Evolutionary conservation across 257 asterid species (phyloP).

Genomic region (Sherardia arvensis): DNA sequence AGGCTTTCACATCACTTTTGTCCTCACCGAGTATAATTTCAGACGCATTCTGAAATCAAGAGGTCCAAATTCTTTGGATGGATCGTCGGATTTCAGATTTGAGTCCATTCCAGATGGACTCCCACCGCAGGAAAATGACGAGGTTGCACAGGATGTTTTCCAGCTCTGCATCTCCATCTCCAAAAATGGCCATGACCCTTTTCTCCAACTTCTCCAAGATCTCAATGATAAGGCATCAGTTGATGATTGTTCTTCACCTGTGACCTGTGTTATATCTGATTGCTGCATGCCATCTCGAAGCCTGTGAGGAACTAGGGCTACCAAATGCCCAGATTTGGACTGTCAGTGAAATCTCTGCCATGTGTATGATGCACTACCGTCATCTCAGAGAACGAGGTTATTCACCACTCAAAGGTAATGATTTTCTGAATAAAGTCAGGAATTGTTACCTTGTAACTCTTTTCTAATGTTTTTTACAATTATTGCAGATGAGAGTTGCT

Average conservation of each 20-base stretch:
- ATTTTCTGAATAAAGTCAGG: no score
- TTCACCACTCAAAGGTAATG: conserved; percentile 11
- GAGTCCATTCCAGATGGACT: conserved; percentile 18
- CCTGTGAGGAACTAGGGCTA: conserved; percentile 7
- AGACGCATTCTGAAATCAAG: conserved; percentile 5
- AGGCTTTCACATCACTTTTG: conserved; percentile 21
- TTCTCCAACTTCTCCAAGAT: conserved; percentile 3
- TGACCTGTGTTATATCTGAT: conserved; percentile 14
- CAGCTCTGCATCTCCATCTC: background rate
- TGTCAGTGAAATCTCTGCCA: background rate
- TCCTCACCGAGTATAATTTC: conserved; percentile 18
- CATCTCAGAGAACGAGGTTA: conserved; percentile 9
- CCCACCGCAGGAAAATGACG: background rate
- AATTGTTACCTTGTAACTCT: no score
- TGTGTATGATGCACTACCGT: conserved; percentile 6
- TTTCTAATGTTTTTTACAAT: background rate
- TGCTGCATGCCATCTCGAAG: conserved; percentile 10
- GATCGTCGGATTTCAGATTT: background rate
- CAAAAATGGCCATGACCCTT: background rate
- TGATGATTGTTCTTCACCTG: background rate
- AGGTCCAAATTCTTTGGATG: conserved; percentile 1
- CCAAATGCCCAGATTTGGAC: conserved; percentile 8
- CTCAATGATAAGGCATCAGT: background rate
- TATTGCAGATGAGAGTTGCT: conserved; percentile 10
- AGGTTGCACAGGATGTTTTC: background rate